phyloP scores from a whole-genome alignment of 129 eudicot genomes.

The Oenanthe sinensis region DNA sequence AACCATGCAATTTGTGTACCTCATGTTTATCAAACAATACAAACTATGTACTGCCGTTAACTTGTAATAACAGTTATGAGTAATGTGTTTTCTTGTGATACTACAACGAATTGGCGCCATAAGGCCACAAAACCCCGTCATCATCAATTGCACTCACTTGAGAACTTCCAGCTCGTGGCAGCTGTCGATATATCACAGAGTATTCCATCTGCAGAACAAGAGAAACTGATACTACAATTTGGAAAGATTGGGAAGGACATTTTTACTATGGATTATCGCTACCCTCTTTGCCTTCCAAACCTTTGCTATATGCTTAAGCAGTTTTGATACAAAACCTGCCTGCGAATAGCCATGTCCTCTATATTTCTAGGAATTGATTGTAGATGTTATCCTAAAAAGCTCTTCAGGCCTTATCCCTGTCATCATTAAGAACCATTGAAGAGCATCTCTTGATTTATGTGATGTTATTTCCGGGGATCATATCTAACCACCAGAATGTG shows the following conservation, averaged over 20 bases:
- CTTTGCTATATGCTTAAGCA: conserved; percentile 64
- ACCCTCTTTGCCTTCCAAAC: conserved; percentile 73
- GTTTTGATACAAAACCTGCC: conserved; percentile 73
- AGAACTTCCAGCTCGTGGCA: conserved; percentile 70
- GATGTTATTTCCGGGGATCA: conserved; percentile 11
- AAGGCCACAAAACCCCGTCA: no score
- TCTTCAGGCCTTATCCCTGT: background rate
- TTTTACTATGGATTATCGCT: conserved; percentile 67
- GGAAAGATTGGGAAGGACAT: conserved; percentile 80
- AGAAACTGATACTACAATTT: conserved; percentile 62
- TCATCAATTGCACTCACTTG: no score
- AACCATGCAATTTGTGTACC: no score
- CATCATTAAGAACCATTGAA: background rate
- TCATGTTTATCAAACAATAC: no score
- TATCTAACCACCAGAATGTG: background rate
- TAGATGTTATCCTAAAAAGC: conserved; percentile 12
- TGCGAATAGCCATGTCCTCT: conserved; percentile 35
- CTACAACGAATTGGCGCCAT: no score
- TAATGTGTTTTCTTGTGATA: no score
- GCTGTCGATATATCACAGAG: conserved; percentile 29
- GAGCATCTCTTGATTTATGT: background rate
- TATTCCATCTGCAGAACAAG: conserved; percentile 38
- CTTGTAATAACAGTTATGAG: no score
- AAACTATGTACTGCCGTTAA: no score
- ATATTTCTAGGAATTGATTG: conserved; percentile 8